These are phyloP conservation scores for Musa troglodytarum DNA, from an alignment of 176 grass and related monocot genomes.

Conservation along the genomic window DNA sequence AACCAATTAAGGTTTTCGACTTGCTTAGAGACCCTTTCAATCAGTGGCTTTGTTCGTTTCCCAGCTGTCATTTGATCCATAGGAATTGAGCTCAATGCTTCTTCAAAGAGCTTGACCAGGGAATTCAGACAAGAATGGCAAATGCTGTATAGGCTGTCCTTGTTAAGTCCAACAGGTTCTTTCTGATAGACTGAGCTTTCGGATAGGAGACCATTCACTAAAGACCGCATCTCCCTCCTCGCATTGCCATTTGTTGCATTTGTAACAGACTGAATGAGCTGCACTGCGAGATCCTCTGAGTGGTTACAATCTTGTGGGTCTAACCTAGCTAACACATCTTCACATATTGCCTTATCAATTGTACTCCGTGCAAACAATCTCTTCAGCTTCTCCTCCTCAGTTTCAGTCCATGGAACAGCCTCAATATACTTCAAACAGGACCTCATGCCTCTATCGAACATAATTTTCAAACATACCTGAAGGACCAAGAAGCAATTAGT, in stretches of 20 bases:
- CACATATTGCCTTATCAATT: slow-evolving; percentile 34
- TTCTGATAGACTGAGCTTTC: slow-evolving; percentile 54
- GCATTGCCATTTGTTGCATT: slow-evolving; percentile 61
- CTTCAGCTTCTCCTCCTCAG: slow-evolving; percentile 68
- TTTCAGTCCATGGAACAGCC: slow-evolving; percentile 76
- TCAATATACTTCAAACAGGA: slow-evolving; percentile 69
- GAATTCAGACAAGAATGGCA: slow-evolving; percentile 63
- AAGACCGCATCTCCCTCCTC: slow-evolving; percentile 52
- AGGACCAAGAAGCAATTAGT: slow-evolving; percentile 19
- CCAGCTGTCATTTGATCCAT: neutral
- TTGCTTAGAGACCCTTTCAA: slow-evolving; percentile 54
- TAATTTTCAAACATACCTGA: slow-evolving; percentile 78
- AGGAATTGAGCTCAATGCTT: slow-evolving; percentile 31
- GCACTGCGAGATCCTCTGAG: slow-evolving; percentile 44
- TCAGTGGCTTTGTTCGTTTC: slow-evolving; percentile 33
- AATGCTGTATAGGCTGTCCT: slow-evolving; percentile 49
- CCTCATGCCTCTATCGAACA: slow-evolving; percentile 75
- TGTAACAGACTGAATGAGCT: slow-evolving; percentile 62
- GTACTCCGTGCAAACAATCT: slow-evolving; percentile 44
- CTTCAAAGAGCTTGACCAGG: slow-evolving; percentile 64
- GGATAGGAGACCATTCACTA: slow-evolving; percentile 60
- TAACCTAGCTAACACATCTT: slow-evolving; percentile 49
- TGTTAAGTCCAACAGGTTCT: slow-evolving; percentile 38
- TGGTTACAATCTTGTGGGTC: slow-evolving; percentile 25
- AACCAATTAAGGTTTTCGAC: slow-evolving; percentile 77